A percentile compares a stretch with the other conserved stretches of the same genome.
Conservation (phyloP, 805 yeast genomes). For the Lipomyces orientalis region DNA sequence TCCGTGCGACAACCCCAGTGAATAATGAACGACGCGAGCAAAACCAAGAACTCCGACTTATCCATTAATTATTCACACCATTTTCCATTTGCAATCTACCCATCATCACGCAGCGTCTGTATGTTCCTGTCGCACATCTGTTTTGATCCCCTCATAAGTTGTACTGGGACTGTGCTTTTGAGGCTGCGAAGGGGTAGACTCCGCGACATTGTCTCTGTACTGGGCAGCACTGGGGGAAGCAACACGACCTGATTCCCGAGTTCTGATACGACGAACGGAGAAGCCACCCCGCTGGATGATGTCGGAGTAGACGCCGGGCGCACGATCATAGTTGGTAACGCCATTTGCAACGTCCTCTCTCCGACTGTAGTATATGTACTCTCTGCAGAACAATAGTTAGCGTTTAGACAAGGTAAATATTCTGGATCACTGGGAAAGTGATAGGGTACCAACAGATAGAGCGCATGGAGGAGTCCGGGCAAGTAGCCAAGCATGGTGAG, state of each 20-base stretch:
- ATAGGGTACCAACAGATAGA: constrained; percentile 30
- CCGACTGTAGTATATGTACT: constrained; percentile 33
- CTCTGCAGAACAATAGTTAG: constrained; percentile 15
- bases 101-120: not conserved
- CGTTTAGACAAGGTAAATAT: not conserved
- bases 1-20: not conserved
- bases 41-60: not conserved
- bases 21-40: not conserved
- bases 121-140: not conserved
- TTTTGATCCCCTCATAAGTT: not conserved
- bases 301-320: constrained; percentile 37
- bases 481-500: constrained; percentile 66
- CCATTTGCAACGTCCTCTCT: constrained; percentile 36
- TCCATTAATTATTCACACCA: not conserved
- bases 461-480: constrained; percentile 54
- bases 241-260: not conserved
- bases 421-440: not conserved
- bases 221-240: not conserved
- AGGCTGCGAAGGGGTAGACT: not conserved
- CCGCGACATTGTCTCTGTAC: not conserved
- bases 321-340: constrained; percentile 27
- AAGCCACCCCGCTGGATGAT: constrained; percentile 34
- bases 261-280: not conserved
- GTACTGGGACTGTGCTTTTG: not conserved
- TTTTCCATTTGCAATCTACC: not conserved